phyloP scores from a whole-genome alignment of 768 basidiomycete genomes.

The Boletus reticulatus region DNA sequence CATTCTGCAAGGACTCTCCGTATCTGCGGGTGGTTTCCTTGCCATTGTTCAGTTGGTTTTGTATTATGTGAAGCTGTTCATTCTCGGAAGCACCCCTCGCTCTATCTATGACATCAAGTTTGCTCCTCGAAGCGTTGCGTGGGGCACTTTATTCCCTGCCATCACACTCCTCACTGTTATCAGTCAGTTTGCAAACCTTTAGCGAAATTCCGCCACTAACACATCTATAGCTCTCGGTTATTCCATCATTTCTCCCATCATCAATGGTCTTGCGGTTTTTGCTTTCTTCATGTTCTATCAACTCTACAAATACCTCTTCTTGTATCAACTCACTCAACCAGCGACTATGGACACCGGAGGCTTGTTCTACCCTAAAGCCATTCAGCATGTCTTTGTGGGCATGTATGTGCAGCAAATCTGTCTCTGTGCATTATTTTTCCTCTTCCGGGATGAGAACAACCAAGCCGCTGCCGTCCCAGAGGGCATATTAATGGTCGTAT shows the following conservation, averaged over 20 bases:
- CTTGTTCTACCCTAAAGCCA: slow-evolving; percentile 91
- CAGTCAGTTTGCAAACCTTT: slow-evolving; percentile 42
- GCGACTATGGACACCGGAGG: slow-evolving; percentile 80
- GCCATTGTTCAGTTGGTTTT: slow-evolving; percentile 70
- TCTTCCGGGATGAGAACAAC: slow-evolving; percentile 54
- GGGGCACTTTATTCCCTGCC: slow-evolving; percentile 76
- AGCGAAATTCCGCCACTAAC: background rate
- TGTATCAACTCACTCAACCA: slow-evolving; percentile 75
- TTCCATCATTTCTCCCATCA: slow-evolving; percentile 87
- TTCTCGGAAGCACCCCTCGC: slow-evolving; percentile 88
- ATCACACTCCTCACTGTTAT: slow-evolving; percentile 83
- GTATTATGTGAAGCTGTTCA: slow-evolving; percentile 88
- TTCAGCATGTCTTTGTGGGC: slow-evolving; percentile 92
- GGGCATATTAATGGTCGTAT: slow-evolving; percentile 79
- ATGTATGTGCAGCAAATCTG: slow-evolving; percentile 89
- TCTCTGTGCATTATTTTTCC: slow-evolving; percentile 87
- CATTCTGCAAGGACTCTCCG: slow-evolving; percentile 77
- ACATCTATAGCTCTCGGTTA: slow-evolving; percentile 61
- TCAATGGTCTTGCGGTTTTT: slow-evolving; percentile 82
- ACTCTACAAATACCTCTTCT: slow-evolving; percentile 84
- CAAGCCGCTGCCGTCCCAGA: slow-evolving; percentile 64
- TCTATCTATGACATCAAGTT: slow-evolving; percentile 85
- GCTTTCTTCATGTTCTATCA: slow-evolving; percentile 85
- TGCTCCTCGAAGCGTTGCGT: slow-evolving; percentile 54
- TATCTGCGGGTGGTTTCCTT: slow-evolving; percentile 76